These are phyloP conservation scores for Pichia rugopelliculosa DNA, from an alignment of 805 yeast genomes.

Conservation along the genomic window DNA sequence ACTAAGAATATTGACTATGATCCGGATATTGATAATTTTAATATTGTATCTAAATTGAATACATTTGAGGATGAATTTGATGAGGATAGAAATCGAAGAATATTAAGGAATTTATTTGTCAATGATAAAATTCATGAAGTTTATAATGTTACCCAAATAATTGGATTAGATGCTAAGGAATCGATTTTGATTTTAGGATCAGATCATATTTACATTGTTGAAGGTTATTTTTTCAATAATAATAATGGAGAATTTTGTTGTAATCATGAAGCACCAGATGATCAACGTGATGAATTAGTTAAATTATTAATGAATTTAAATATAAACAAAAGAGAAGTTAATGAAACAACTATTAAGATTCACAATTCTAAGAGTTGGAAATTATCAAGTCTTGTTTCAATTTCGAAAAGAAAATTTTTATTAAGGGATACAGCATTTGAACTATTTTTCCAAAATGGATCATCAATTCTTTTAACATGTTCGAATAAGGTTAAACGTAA, in stretches of 20 bases:
- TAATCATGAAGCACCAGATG: conserved; percentile 55
- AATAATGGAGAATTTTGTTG: conserved; percentile 50
- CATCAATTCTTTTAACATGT: conserved; percentile 63
- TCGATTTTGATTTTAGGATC: conserved; percentile 67
- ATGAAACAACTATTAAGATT: conserved; percentile 10
- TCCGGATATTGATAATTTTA: background rate
- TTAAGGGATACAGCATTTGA: conserved; percentile 78
- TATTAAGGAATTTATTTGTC: conserved; percentile 56
- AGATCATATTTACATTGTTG: conserved; percentile 58
- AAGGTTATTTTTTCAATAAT: conserved; percentile 52
- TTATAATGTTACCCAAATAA: conserved; percentile 68
- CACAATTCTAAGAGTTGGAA: conserved; percentile 58
- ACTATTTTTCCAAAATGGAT: conserved; percentile 65
- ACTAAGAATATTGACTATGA: background rate
- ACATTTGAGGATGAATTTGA: conserved; percentile 12
- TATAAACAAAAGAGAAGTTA: conserved; percentile 10
- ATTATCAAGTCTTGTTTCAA: conserved; percentile 48
- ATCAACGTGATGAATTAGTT: conserved; percentile 60
- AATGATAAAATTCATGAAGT: conserved; percentile 67
- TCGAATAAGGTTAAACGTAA: conserved; percentile 49
- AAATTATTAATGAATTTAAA: conserved; percentile 42
- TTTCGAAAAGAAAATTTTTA: conserved; percentile 68
- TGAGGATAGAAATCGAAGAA: conserved; percentile 69
- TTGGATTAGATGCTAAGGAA: conserved; percentile 72
- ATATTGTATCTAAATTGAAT: background rate